Percentiles rank a stretch among this genome's conserved stretches.
Evolutionary conservation across 345 rosid species (phyloP).

Genomic region (Salix viminalis): DNA sequence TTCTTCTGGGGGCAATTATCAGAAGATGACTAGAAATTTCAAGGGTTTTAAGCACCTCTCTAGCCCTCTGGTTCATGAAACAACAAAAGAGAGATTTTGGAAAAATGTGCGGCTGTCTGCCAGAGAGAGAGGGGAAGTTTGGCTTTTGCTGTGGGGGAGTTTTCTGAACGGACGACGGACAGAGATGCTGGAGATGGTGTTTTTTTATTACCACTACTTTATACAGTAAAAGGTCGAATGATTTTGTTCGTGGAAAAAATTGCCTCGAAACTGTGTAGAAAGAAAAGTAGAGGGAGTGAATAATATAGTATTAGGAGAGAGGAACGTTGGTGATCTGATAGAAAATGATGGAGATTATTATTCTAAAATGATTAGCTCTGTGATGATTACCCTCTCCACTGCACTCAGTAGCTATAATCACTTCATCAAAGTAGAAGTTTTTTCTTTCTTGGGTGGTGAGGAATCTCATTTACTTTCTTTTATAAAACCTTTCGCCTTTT

Average conservation of each 20-base stretch:
- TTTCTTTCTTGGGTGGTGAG: conserved; percentile 2
- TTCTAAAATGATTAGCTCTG: conserved; percentile 64
- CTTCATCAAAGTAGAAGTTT: background rate
- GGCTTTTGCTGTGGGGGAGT: conserved; percentile 20
- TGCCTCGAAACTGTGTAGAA: background rate
- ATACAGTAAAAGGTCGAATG: conserved; percentile 33
- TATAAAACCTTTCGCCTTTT: background rate
- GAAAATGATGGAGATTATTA: conserved; percentile 61
- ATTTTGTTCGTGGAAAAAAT: conserved; percentile 39
- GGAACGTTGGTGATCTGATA: background rate
- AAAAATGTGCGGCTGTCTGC: conserved; percentile 4
- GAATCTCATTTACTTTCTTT: background rate
- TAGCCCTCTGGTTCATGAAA: background rate
- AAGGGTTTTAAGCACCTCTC: background rate
- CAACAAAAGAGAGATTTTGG: background rate
- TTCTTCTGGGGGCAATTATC: background rate
- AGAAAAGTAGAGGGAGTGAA: conserved; percentile 6
- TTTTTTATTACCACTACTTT: conserved; percentile 1
- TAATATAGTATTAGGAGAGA: conserved; percentile 8
- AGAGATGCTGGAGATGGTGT: conserved; percentile 20
- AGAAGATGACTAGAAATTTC: background rate
- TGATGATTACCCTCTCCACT: background rate
- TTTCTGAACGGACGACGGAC: conserved; percentile 32
- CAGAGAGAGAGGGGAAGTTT: conserved; percentile 1
- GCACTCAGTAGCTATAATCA: background rate